A percentile compares a stretch with the other conserved stretches of the same genome.
Evolutionary conservation across 2,329 filamentous ascomycete species (phyloP).

Genomic region (Xylariales sp.): DNA sequence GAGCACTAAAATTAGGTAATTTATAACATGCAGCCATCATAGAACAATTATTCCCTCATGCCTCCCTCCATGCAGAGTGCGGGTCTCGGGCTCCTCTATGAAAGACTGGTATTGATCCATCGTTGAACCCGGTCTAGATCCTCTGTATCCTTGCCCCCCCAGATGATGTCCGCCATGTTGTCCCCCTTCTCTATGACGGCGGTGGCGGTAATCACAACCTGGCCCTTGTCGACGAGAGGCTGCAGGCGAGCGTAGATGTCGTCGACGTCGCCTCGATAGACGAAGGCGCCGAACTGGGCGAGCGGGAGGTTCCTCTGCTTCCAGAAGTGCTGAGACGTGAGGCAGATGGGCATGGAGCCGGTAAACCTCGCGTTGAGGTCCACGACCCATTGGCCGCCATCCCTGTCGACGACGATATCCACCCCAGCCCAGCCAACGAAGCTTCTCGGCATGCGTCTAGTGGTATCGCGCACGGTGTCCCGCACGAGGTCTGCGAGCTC

Average conservation of each 20-base stretch:
- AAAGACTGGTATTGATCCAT: slow-evolving; percentile 6
- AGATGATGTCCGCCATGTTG: slow-evolving; percentile 18
- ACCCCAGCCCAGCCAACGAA: slow-evolving; percentile 19
- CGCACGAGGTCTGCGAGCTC: slow-evolving; percentile 9
- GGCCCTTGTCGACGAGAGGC: slow-evolving; percentile 9
- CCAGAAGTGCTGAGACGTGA: slow-evolving; percentile 18
- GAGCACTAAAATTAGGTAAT: too few relatives aligned
- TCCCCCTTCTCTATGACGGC: slow-evolving; percentile 11
- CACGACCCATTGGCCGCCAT: slow-evolving; percentile 15
- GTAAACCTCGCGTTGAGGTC: slow-evolving; percentile 19
- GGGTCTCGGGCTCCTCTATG: too few relatives aligned
- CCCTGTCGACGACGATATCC: slow-evolving; percentile 15
- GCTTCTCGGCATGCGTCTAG: slow-evolving; percentile 10
- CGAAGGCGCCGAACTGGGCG: slow-evolving; percentile 16
- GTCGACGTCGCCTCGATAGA: slow-evolving; percentile 12
- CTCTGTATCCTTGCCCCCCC: slow-evolving; percentile 12
- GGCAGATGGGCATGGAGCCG: slow-evolving; percentile 19
- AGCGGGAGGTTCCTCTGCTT: slow-evolving; percentile 11
- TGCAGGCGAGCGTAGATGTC: slow-evolving; percentile 12
- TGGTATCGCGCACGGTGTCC: slow-evolving; percentile 15
- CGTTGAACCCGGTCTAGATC: slow-evolving; percentile 10
- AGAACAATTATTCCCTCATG: background rate
- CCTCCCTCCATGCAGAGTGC: background rate
- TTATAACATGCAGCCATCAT: background rate
- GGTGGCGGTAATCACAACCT: slow-evolving; percentile 15